These are phyloP conservation scores for Geotrichum siamense DNA, from an alignment of 1,139 yeast species.

Conservation along the genomic window DNA sequence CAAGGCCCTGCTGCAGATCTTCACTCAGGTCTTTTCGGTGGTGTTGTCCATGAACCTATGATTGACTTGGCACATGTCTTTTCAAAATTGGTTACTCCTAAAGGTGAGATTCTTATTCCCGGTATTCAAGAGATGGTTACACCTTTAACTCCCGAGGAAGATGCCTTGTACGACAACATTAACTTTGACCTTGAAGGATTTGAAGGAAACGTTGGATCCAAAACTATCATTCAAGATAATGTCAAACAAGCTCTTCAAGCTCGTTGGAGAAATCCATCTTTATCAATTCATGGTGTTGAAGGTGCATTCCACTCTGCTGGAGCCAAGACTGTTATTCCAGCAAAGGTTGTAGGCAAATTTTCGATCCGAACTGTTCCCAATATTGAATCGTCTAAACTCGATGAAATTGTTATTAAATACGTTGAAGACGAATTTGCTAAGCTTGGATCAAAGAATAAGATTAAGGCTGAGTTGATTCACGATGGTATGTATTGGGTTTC, in stretches of 20 bases:
- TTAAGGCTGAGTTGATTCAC: conserved; percentile 71
- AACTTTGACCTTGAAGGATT: conserved; percentile 81
- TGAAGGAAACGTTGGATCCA: conserved; percentile 81
- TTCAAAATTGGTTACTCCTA: conserved; percentile 58
- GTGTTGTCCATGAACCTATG: conserved; percentile 96
- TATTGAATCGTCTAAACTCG: conserved; percentile 73
- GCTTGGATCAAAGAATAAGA: conserved; percentile 67
- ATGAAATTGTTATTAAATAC: conserved; percentile 66
- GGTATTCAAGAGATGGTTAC: conserved; percentile 94
- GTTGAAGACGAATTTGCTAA: conserved; percentile 57
- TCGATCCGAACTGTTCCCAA: conserved; percentile 96
- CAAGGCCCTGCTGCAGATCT: conserved; percentile 95
- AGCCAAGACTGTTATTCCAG: conserved; percentile 97
- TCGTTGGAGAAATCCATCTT: conserved; percentile 97
- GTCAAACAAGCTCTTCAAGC: conserved; percentile 82
- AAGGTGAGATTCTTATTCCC: conserved; percentile 78
- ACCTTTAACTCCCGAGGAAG: conserved; percentile 73
- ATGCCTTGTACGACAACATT: conserved; percentile 69
- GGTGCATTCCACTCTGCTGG: conserved; percentile 95
- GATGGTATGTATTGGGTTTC: conserved; percentile 96
- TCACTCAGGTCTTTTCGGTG: conserved; percentile 97
- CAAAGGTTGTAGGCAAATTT: conserved; percentile 88
- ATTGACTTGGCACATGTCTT: conserved; percentile 77
- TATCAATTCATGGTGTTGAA: conserved; percentile 93
- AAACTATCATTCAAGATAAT: conserved; percentile 68